Percentiles rank a stretch among this genome's conserved stretches.
Evolutionary conservation across 345 rosid species (phyloP).

Genomic region (Pseudoturritis turrita): DNA sequence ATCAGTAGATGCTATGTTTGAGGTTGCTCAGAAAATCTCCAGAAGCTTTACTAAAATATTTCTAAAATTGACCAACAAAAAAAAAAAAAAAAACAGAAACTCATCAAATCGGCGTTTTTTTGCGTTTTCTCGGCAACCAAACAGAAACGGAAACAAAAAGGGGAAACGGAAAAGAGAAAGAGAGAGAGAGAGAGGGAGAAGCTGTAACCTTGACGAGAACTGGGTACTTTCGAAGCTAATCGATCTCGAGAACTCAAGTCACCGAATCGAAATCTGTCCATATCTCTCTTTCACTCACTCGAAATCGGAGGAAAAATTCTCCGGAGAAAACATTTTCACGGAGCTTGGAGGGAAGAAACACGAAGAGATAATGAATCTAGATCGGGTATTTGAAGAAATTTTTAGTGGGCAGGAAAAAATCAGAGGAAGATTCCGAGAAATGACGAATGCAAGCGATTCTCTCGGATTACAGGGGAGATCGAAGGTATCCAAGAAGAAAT

Average conservation of each 20-base stretch:
- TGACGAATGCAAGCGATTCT: neutral
- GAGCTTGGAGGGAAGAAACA: neutral
- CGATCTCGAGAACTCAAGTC: slow-evolving; percentile 37
- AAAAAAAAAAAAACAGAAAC: neutral
- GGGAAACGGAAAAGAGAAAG: neutral
- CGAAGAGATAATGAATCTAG: slow-evolving; percentile 29
- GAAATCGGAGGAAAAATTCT: neutral
- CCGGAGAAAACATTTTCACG: neutral
- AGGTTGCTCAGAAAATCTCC: neutral
- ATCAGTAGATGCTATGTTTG: neutral
- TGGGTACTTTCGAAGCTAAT: slow-evolving; percentile 14
- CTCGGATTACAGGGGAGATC: slow-evolving; percentile 25
- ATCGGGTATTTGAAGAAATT: slow-evolving; percentile 27
- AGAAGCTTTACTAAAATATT: neutral
- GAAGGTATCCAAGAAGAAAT: neutral
- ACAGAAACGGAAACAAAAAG: neutral
- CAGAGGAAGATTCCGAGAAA: slow-evolving; percentile 30
- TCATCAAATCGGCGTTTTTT: neutral
- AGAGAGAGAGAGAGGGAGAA: neutral
- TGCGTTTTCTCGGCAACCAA: slow-evolving; percentile 26
- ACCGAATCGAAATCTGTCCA: slow-evolving; percentile 45
- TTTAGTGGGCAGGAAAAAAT: neutral
- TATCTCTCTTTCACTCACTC: slow-evolving; percentile 34
- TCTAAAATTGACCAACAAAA: neutral
- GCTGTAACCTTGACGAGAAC: slow-evolving; percentile 38